Conservation (phyloP, 805 yeast species). For the Yarrowia bubula region DNA sequence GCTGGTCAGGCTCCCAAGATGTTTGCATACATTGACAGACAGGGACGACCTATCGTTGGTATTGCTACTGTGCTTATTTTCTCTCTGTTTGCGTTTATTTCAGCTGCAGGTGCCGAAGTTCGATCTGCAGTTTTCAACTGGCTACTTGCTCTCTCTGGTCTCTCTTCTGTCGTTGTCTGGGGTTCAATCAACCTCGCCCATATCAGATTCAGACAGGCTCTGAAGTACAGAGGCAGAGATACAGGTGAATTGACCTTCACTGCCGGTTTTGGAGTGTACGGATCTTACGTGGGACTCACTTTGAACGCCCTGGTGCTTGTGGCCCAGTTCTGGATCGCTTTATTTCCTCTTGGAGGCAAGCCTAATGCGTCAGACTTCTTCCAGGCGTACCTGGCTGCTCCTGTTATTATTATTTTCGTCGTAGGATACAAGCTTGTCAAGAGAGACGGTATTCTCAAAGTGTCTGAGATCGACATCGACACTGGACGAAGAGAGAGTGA, state of each 20-base stretch:
- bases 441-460: not conserved
- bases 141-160: not conserved
- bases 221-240: not conserved
- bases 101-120: not conserved
- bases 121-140: slow-evolving; percentile 2
- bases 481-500: slow-evolving; percentile 3
- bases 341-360: not conserved
- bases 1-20: slow-evolving; percentile 1
- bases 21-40: slow-evolving; percentile 3
- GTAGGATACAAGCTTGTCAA: not conserved
- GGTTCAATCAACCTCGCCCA: not conserved
- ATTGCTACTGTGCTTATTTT: not conserved
- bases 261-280: not conserved
- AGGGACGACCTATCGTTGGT: slow-evolving; percentile 1
- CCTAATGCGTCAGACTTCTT: not conserved
- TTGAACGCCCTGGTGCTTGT: not conserved
- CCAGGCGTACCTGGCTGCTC: not conserved
- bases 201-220: slow-evolving; percentile 8
- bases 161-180: not conserved
- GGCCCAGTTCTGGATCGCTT: slow-evolving; percentile 8
- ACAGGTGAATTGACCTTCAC: not conserved
- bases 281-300: not conserved
- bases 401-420: not conserved
- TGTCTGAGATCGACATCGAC: not conserved
- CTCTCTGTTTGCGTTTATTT: slow-evolving; percentile 6